A percentile compares a stretch with the other conserved stretches of the same genome.
These are phyloP conservation scores for Amanita pallidorosea DNA, from an alignment of 768 basidiomycete species.

Conservation along the genomic window DNA sequence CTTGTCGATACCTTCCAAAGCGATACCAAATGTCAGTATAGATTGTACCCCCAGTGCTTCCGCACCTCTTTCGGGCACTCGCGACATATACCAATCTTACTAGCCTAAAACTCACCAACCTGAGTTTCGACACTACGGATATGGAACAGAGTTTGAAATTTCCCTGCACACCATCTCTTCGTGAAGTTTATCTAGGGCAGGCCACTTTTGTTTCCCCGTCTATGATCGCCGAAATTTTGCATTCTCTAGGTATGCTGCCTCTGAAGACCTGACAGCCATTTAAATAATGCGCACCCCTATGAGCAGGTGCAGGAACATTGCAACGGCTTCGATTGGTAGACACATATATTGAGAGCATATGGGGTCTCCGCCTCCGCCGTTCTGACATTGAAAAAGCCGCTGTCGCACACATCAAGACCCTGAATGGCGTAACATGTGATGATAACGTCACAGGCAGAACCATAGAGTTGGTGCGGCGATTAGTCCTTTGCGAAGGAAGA, in stretches of 20 bases:
- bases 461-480: slow-evolving; percentile 22
- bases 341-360: slow-evolving; percentile 44
- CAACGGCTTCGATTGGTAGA: slow-evolving; percentile 35
- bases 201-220: slow-evolving; percentile 32
- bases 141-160: slow-evolving; percentile 10
- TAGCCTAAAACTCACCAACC: slow-evolving; percentile 36
- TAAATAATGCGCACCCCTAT: background rate
- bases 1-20: background rate
- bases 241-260: slow-evolving; percentile 7
- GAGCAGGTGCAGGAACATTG: slow-evolving; percentile 15
- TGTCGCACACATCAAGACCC: slow-evolving; percentile 1
- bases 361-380: slow-evolving; percentile 42
- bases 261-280: background rate
- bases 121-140: slow-evolving; percentile 12
- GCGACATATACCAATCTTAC: slow-evolving; percentile 31
- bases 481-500: slow-evolving; percentile 38
- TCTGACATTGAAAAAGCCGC: slow-evolving; percentile 34
- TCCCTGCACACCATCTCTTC: slow-evolving; percentile 26
- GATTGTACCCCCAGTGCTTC: slow-evolving; percentile 32
- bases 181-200: slow-evolving; percentile 37
- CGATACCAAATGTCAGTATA: slow-evolving; percentile 9
- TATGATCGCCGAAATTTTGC: slow-evolving; percentile 25
- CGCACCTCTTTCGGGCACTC: slow-evolving; percentile 28
- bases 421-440: background rate
- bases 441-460: slow-evolving; percentile 5